phyloP scores from a whole-genome alignment of 768 basidiomycete genomes.

The Tricholoma flavovirens region DNA sequence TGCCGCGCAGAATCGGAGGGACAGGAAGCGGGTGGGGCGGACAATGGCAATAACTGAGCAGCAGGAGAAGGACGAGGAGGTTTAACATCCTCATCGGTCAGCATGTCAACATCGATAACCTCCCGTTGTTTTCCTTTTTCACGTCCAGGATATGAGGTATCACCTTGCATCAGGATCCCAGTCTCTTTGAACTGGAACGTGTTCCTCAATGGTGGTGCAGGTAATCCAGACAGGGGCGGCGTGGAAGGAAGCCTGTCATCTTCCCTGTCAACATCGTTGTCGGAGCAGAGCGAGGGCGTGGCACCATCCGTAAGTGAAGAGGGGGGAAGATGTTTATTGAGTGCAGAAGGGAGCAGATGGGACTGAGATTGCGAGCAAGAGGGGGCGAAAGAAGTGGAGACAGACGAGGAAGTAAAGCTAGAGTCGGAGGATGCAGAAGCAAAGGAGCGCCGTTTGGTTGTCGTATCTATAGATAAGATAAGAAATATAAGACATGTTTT shows the following conservation, averaged over 20 bases:
- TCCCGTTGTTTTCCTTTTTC: conserved; percentile 9
- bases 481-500: not conserved
- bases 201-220: conserved; percentile 20
- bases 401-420: conserved; percentile 18
- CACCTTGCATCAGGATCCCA: conserved; percentile 13
- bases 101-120: conserved; percentile 34
- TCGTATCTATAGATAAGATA: conserved; percentile 14
- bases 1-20: not conserved
- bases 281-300: conserved; percentile 73
- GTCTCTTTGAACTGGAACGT: conserved; percentile 14
- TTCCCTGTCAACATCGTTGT: conserved; percentile 49
- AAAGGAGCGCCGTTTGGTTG: conserved; percentile 34
- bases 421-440: conserved; percentile 21
- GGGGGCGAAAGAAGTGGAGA: conserved; percentile 13
- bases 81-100: conserved; percentile 4
- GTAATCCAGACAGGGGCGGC: conserved; percentile 26
- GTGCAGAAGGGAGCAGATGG: conserved; percentile 13
- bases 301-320: conserved; percentile 30
- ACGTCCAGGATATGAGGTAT: not conserved
- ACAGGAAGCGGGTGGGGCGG: not conserved
- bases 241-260: conserved; percentile 50
- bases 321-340: conserved; percentile 16
- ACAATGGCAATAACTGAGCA: not conserved
- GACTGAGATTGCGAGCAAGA: conserved; percentile 18
- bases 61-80: not conserved